phyloP scores from a whole-genome alignment of 495 filamentous ascomycete genomes.

The Trichoderma virens region DNA sequence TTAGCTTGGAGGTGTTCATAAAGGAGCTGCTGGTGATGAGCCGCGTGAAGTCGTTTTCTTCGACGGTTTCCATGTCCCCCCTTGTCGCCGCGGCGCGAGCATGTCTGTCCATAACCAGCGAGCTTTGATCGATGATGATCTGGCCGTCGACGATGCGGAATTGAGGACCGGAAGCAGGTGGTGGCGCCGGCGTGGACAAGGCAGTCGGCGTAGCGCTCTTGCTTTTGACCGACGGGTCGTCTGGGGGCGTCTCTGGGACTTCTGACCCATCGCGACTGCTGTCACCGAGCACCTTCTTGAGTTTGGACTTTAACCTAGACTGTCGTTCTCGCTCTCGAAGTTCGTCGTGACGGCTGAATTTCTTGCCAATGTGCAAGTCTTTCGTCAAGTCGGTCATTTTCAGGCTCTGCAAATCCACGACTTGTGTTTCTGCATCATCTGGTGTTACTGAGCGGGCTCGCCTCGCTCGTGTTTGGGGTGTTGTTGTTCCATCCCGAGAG shows the following conservation, averaged over 20 bases:
- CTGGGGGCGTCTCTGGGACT: conserved; percentile 15
- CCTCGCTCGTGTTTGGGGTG: background rate
- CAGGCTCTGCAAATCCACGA: conserved; percentile 59
- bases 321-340: conserved; percentile 40
- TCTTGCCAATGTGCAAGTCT: conserved; percentile 69
- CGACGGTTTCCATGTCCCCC: conserved; percentile 55
- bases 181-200: background rate
- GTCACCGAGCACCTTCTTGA: conserved; percentile 17
- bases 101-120: conserved; percentile 72
- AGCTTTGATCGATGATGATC: conserved; percentile 71
- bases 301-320: conserved; percentile 32
- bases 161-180: conserved; percentile 19
- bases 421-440: conserved; percentile 63
- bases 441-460: conserved; percentile 50
- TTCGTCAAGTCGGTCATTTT: conserved; percentile 80
- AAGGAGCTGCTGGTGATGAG: conserved; percentile 67
- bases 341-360: conserved; percentile 60
- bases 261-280: conserved; percentile 5
- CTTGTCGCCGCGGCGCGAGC: conserved; percentile 52
- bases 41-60: conserved; percentile 78
- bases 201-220: background rate
- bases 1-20: conserved; percentile 54
- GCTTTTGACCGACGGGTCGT: conserved; percentile 14
- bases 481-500: background rate
- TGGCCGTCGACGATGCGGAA: conserved; percentile 69